Base-by-base conservation (phyloP, 2,329 filamentous ascomycete genomes). In the Nemania diffusa region DNA sequence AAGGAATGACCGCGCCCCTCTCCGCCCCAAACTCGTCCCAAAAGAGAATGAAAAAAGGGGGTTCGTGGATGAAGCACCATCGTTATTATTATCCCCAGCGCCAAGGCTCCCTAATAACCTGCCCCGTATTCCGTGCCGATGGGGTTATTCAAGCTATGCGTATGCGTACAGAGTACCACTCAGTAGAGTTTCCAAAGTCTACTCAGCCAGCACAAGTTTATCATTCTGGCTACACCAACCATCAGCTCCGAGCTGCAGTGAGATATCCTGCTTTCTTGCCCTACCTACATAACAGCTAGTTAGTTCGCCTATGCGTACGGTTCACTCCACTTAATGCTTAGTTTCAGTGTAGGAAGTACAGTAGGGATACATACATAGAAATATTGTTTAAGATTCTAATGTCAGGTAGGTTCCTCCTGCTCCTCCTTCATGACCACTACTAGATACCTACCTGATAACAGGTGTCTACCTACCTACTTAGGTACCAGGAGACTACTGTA, bases 1-100 rank as follows among this genome's bases (percentile, higher is more conserved):
- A 62, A 65, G 63, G 66, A 65, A 53, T 66, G 51, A 46, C 62
- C 53, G 65, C 62, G 65, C 63, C 62, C 70, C 72, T 71, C 70
- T 69, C 67, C 66, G 64, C 67, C 37, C 62, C 62, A 58, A 48
- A 65, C 56, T 60, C 61, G 53, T 51, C 64, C 68, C 46, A 69
- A 71, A 68, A 55, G 13, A n/a, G 29, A 46, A 27, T 15, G 52
- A 71, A 63, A 69, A 69, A 57, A 64, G 64, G 50, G 55, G 64
- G 42, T 58, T 58, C 34, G 50, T 27, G 34, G n/a, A 48, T 20
- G 17, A 26, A 26, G 22, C 20, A 59, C 44, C 27, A 37, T 27
- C 42, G 15, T 50, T 59, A 34, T 62, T 67, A 66, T 68, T 26
- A 48, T 7, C 71, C 70, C 70, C 70, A 69, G 46, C 62, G 62